Evolutionary conservation across 2,329 filamentous ascomycete genomes (phyloP), one percentile per base, ranked within the genome.

Genomic region (Monosporascus cannonballus): DNA sequence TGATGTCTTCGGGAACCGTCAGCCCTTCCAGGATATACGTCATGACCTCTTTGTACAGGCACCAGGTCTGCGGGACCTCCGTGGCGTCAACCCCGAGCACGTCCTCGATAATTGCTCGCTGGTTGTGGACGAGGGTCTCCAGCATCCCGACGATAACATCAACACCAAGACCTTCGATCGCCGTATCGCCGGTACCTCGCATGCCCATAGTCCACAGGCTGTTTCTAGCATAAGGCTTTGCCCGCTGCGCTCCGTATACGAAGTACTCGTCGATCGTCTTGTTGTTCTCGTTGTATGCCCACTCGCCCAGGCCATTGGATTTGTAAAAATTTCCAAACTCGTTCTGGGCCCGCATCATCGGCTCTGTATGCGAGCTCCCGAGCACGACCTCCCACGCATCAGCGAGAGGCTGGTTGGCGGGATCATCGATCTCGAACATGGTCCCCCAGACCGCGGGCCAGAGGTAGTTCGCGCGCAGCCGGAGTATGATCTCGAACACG

Each of bases 371-470:
- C 9, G 83, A 87, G 7, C 83, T 86, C 3, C 85, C 85, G 64
- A 90, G 81, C 1, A 90, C 85, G 52, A 90, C 81, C 41, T 84
- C 86, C 64, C 83, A 90, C n/a, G 85, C 85, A 60, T 90, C 84
- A 0, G 86, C 84, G 5, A 88, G 75, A 0, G 83, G 80, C 63
- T 88, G 84, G 59, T 84, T 90, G 30, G 77, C 74, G 3, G 80
- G 74, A 62, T 90, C 87, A 55, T 90, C 87, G 1, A 88, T 78
- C 62, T 84, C 82, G 62, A 90, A 87, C 76, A 89, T 88, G 57
- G 77, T 80, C 6, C 77, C 80, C 87, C 86, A 90, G 36, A 82
- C 75, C 1, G 85, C 79, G 0, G 87, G 87, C 87, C 87, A 90
- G 48, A 90, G 72, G 61, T 89, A 90, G 67, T 90, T 90, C 17